Evolutionary conservation across 257 asterid genomes (phyloP).

Genomic region (Cordia subcordata): DNA sequence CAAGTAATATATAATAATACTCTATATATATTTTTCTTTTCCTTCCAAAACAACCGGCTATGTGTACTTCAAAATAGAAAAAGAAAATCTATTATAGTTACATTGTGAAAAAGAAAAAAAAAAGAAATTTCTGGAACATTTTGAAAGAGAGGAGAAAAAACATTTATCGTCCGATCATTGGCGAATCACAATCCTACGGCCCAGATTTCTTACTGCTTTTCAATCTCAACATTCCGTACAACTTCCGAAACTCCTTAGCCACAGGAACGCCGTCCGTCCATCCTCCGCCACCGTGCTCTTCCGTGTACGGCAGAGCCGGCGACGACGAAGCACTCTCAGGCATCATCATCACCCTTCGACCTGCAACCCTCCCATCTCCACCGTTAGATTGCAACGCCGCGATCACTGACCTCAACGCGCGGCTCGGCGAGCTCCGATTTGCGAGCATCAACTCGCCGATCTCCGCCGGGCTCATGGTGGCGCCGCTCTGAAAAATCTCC

Average conservation of each 20-base stretch:
- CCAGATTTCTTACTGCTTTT: slow-evolving; percentile 51
- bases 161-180: slow-evolving; percentile 34
- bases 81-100: not conserved
- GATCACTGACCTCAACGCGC: slow-evolving; percentile 54
- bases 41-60: not conserved
- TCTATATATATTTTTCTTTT: not conserved
- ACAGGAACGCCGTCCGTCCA: slow-evolving; percentile 52
- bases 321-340: slow-evolving; percentile 34
- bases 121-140: not conserved
- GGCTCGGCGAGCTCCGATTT: slow-evolving; percentile 59
- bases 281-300: slow-evolving; percentile 43
- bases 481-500: slow-evolving; percentile 56
- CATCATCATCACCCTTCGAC: slow-evolving; percentile 9
- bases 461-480: slow-evolving; percentile 59
- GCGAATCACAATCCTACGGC: slow-evolving; percentile 42
- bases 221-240: slow-evolving; percentile 54
- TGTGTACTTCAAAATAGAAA: not conserved
- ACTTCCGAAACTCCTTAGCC: slow-evolving; percentile 46
- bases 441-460: slow-evolving; percentile 56
- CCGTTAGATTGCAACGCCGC: slow-evolving; percentile 45
- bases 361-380: slow-evolving; percentile 15
- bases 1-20: too few relatives aligned
- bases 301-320: slow-evolving; percentile 25
- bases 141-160: not conserved
- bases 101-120: not conserved